Percentiles rank a stretch among this genome's conserved stretches.
Evolutionary conservation across 257 asterid species (phyloP).

Genomic region (Osmanthus fragrans): DNA sequence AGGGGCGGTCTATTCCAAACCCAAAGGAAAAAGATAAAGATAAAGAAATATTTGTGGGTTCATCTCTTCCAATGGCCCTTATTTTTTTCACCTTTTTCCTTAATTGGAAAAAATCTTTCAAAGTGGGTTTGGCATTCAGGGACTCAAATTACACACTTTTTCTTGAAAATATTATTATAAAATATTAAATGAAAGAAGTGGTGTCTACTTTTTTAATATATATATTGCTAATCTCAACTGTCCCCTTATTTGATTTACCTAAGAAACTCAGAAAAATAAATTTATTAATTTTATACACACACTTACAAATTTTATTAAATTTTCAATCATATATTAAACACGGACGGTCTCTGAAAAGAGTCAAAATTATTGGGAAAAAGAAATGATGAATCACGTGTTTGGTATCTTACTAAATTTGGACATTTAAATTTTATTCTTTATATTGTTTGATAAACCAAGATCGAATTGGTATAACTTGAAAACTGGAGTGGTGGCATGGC

Average conservation of each 20-base stretch:
- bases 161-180: background rate
- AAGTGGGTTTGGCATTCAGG: constrained; percentile 26
- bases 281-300: no score
- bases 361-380: background rate
- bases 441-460: no score
- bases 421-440: background rate
- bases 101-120: constrained; percentile 28
- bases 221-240: no score
- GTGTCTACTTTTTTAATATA: background rate
- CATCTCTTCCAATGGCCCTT: constrained; percentile 29
- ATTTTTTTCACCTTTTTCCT: constrained; percentile 27
- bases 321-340: background rate
- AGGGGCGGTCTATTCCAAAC: constrained; percentile 54
- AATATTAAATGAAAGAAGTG: background rate
- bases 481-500: background rate
- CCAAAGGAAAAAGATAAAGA: constrained; percentile 36
- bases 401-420: no score
- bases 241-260: no score
- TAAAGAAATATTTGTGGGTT: constrained; percentile 27
- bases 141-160: background rate
- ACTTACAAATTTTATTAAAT: background rate
- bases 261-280: no score
- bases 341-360: background rate
- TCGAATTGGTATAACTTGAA: background rate
- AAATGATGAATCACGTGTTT: background rate